These are phyloP conservation scores for barley (Hordeum vulgare) DNA, from an alignment of 176 grass and related monocot species.

Conservation along the genomic window MorexV3_pseudomolecules_assembly NC_058519.1:623372565-623373064, in stretches of 20 bases:
- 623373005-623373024: neutral
- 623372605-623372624: no score
- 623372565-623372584: no score
- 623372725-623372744: no score
- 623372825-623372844: neutral
- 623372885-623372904: neutral
- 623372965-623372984: neutral
- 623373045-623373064: neutral
- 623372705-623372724: no score
- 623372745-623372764: no score
- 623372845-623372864: neutral
- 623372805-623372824: neutral
- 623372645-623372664: no score
- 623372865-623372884: no score
- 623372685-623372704: no score
- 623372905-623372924: neutral
- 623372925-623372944: neutral
- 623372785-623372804: neutral
- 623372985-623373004: neutral
- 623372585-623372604: no score
- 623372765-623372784: neutral
- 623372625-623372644: no score
- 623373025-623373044: neutral
- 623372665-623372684: no score
- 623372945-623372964: neutral